Percentiles rank a stretch among this genome's conserved stretches.
Conservation (phyloP, 108 stramenopile genomes). For the Mediolabrus comicus region DNA sequence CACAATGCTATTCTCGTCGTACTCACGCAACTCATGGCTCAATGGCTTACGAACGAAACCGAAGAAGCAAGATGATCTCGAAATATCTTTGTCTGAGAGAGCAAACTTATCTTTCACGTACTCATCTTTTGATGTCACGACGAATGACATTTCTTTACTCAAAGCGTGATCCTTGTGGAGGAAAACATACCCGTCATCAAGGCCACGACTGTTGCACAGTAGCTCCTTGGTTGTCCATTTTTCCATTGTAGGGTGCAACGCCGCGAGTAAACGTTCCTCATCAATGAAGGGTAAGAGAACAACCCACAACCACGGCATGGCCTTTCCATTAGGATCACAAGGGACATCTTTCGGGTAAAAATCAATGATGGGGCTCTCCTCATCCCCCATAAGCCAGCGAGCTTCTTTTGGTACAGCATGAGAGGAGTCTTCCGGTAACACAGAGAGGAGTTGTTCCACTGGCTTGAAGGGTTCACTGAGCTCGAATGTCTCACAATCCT, state of each 20-base stretch:
- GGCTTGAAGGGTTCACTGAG: constrained; percentile 92
- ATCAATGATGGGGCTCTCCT: constrained; percentile 94
- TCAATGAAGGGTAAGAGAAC: constrained; percentile 98
- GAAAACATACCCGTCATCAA: constrained; percentile 88
- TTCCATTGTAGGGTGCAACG: constrained; percentile 81
- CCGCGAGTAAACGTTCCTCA: constrained; percentile 86
- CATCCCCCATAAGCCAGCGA: constrained; percentile 88
- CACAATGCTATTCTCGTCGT: constrained; percentile 55
- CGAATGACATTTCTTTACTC: constrained; percentile 42
- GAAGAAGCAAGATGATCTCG: constrained; percentile 63
- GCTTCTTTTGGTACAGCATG: constrained; percentile 93
- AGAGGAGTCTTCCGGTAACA: constrained; percentile 92
- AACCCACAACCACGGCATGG: constrained; percentile 99
- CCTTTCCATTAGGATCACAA: constrained; percentile 98
- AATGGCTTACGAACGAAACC: constrained; percentile 75
- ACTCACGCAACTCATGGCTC: constrained; percentile 68
- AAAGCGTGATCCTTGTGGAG: constrained; percentile 68
- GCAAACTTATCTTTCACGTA: constrained; percentile 47
- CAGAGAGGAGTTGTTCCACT: constrained; percentile 97
- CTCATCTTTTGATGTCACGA: constrained; percentile 52
- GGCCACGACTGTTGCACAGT: constrained; percentile 75
- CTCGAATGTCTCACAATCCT: constrained; percentile 77
- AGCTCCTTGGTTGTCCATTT: constrained; percentile 84
- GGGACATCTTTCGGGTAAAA: constrained; percentile 94
- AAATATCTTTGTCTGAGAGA: constrained; percentile 49